Base-by-base conservation (phyloP, 148 eudicot species). In the Nyssa sinensis region DNA sequence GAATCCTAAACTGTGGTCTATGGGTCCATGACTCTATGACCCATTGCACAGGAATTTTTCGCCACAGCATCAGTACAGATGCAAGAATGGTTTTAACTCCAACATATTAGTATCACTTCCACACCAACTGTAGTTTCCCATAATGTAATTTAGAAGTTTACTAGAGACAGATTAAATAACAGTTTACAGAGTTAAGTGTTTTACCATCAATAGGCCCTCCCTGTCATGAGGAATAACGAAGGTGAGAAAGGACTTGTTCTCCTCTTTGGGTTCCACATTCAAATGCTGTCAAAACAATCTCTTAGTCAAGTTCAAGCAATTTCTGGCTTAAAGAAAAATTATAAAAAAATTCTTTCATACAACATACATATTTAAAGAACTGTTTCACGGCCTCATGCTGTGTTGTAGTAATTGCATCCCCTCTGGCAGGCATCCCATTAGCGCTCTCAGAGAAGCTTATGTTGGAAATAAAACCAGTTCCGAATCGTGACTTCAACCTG, bases 401-500 rank as follows among this genome's bases (percentile, higher is more conserved):
- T 62, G 32, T 31, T 14, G 76, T 76, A 55, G 51, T 30, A 29
- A 30, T 25, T 37, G 71, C 73, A 63, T 83, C 76, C 41, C 32
- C 78, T 59, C 69, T 63, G 21, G 67, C 51, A 21, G 82, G 82
- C 63, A 74, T 80, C 51, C 80, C 76, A 28, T 77, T 75, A 23
- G 66, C 12, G 51, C 63, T 73, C 51, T 79, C 85, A 57, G 76
- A 66, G 69, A 91, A 91, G 85, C 90, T 91, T 29, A 94, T 77
- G 62, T 84, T 90, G 57, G 89, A 80, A 73, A 90, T 77, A 74
- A 89, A 91, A 68, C 98, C 98, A 66, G 95, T 76, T 73, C 98
- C 98, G 74, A 94, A 94, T 53, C 82, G 84, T 33, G 95, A 94
- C 69, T 94, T 94, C 73, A 94, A 60, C 75, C 93, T 79, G 71